Conservation (phyloP, 176 grass and related monocot genomes). For the Bolboschoenus planiculmis region DNA sequence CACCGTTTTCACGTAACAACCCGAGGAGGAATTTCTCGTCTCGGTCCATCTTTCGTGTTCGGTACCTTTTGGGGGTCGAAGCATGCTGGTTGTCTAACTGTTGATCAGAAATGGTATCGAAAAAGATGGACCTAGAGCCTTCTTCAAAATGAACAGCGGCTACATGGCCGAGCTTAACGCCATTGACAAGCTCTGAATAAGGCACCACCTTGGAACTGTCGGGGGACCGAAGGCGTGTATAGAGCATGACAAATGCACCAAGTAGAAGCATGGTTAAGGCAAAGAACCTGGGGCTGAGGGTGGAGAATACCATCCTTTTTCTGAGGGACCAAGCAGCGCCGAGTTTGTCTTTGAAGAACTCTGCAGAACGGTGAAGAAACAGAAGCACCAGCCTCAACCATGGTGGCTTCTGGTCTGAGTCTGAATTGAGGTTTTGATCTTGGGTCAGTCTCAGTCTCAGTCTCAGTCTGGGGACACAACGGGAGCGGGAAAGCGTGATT, state of each 20-base stretch:
- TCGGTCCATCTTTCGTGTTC: conserved; percentile 65
- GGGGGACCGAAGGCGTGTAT: neutral
- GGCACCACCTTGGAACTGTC: conserved; percentile 43
- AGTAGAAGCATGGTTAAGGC: too few relatives aligned
- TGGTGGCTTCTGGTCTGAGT: neutral
- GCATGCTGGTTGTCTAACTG: neutral
- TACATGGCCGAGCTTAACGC: conserved; percentile 44
- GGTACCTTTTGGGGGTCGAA: conserved; percentile 16
- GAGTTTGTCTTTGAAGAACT: neutral
- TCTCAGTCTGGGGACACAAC: neutral
- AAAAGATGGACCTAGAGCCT: conserved; percentile 79
- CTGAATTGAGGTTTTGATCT: neutral
- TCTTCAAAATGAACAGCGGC: conserved; percentile 62
- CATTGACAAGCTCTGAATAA: conserved; percentile 65
- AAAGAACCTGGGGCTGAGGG: too few relatives aligned
- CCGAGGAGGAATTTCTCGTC: conserved; percentile 79
- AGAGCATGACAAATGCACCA: neutral
- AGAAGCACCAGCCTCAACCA: neutral
- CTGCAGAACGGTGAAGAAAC: neutral
- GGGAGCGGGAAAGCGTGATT: neutral
- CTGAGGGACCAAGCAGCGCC: neutral
- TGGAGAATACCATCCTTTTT: too few relatives aligned
- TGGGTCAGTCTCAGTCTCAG: too few relatives aligned
- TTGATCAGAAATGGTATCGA: conserved; percentile 33
- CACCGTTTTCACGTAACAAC: conserved; percentile 61